Evolutionary conservation across 768 basidiomycete genomes (phyloP).

Genomic region (Lactarius akahatsu): DNA sequence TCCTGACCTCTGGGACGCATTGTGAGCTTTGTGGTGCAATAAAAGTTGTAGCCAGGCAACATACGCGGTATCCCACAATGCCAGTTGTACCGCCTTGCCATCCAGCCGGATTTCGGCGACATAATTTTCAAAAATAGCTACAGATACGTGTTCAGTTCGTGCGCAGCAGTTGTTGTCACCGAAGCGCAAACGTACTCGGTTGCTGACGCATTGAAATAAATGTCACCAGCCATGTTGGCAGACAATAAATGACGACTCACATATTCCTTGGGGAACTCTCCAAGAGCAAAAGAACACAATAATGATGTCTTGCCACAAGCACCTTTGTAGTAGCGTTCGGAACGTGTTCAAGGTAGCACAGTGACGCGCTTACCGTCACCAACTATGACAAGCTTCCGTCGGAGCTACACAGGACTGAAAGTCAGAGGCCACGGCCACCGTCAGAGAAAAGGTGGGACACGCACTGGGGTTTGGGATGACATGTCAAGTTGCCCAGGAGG

Average conservation of each 20-base stretch:
- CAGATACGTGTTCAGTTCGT: constrained; percentile 18
- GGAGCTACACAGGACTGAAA: constrained; percentile 55
- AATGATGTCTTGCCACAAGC: constrained; percentile 97
- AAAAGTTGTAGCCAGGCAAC: constrained; percentile 37
- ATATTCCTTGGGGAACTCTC: constrained; percentile 96
- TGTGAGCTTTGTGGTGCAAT: constrained; percentile 6
- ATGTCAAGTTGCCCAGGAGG: constrained; percentile 11
- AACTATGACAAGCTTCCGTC: constrained; percentile 93
- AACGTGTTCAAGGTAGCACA: constrained; percentile 6
- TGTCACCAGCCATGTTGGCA: background rate
- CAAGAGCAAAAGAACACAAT: constrained; percentile 87
- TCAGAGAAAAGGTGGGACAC: constrained; percentile 15
- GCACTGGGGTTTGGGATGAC: constrained; percentile 29
- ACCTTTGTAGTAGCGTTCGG: constrained; percentile 45
- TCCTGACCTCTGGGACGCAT: constrained; percentile 79
- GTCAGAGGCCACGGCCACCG: constrained; percentile 12
- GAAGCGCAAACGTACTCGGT: constrained; percentile 42
- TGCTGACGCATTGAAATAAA: constrained; percentile 37
- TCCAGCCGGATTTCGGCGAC: constrained; percentile 98
- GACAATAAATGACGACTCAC: constrained; percentile 47
- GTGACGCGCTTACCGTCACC: constrained; percentile 75
- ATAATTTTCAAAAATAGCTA: constrained; percentile 98
- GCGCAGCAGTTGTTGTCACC: constrained; percentile 8
- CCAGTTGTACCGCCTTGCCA: constrained; percentile 95
- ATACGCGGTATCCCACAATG: constrained; percentile 99